These are phyloP conservation scores for Trichothecium sympodiale DNA, from an alignment of 2,329 filamentous ascomycete species.

Conservation along the genomic window DNA sequence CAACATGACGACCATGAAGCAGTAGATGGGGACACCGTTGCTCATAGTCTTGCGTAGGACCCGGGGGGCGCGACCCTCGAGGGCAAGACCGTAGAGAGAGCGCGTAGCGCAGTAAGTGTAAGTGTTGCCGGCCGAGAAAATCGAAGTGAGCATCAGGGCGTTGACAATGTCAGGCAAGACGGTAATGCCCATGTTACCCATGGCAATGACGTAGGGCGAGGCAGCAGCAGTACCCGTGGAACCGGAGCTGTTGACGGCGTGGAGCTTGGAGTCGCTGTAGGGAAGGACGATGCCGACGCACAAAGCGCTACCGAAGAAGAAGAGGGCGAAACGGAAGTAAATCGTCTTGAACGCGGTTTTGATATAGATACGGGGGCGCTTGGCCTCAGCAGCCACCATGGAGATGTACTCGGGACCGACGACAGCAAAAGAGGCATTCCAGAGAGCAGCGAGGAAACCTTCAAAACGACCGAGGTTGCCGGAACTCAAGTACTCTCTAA, in stretches of 20 bases:
- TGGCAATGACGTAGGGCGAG: conserved; percentile 22
- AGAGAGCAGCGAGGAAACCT: conserved; percentile 42
- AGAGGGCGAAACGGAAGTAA: conserved; percentile 56
- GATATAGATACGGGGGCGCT: conserved; percentile 49
- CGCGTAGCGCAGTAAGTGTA: conserved; percentile 22
- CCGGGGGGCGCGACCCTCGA: conserved; percentile 5
- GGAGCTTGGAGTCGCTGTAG: conserved; percentile 33
- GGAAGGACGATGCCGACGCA: conserved; percentile 44
- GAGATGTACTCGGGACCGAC: conserved; percentile 49
- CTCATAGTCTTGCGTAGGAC: conserved; percentile 3
- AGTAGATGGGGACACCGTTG: neutral
- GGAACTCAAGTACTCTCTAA: conserved; percentile 39
- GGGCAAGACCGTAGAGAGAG: conserved; percentile 6
- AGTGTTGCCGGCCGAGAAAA: conserved; percentile 29
- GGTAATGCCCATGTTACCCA: conserved; percentile 22
- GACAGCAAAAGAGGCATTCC: conserved; percentile 39
- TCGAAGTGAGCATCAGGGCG: conserved; percentile 27
- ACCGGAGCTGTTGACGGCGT: conserved; percentile 30
- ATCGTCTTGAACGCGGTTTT: conserved; percentile 63
- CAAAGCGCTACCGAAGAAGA: conserved; percentile 56
- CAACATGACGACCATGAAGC: neutral
- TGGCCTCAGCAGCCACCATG: conserved; percentile 47
- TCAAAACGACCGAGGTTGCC: conserved; percentile 52
- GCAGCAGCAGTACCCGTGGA: conserved; percentile 11
- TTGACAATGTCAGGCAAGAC: conserved; percentile 27